Base-by-base conservation (phyloP, 2,329 filamentous ascomycete species). In the Cercospora nicotianae region DNA sequence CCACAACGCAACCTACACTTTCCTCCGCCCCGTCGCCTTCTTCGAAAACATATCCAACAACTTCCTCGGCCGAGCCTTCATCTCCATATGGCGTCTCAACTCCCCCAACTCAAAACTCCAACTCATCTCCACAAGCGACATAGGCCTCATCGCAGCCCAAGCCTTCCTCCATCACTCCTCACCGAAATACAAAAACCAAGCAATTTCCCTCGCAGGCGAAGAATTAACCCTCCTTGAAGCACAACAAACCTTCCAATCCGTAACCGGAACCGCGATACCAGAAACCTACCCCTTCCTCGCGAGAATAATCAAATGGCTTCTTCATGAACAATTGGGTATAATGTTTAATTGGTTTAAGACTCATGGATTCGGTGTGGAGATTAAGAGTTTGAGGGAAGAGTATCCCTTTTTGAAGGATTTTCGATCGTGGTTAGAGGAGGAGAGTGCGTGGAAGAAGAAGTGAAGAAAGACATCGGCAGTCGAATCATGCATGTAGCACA, bases 21-120 rank as follows among this genome's bases (percentile, higher is more conserved):
- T 90, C 45, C 79, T 90, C 2, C 83, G 88, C 3, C 88, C 88
- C 0, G 84, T 86, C 0, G 86, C 85, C 1, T 90, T 90, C 78
- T 86, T 89, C 80, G 87, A 90, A 61, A 88, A 89, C 77, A 72
- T 86, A 4, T 76, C 73, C 2, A 80, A 82, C 0, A 80, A 80
- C 10, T 83, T 86, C 70, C 70, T 80, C 8, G 83, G 83, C 3
- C 83, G 83, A 66, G 78, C 83, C 2, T 86, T 87, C 73, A 74
- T 81, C 0, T 80, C 84, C 0, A 78, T 81, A 13, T 81, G 82
- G 74, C 76, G 80, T 39, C 76, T 78, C 0, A 73, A 73, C 36
- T 69, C 67, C 18, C 10, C 45, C 2, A 63, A 74, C 12, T 31
- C 64, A 3, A 69, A 67, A 7, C 63, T 78, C 12, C 81, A 84